Evolutionary conservation across 2,329 filamentous ascomycete species (phyloP).

Genomic region (Sporothrix luriei): DNA sequence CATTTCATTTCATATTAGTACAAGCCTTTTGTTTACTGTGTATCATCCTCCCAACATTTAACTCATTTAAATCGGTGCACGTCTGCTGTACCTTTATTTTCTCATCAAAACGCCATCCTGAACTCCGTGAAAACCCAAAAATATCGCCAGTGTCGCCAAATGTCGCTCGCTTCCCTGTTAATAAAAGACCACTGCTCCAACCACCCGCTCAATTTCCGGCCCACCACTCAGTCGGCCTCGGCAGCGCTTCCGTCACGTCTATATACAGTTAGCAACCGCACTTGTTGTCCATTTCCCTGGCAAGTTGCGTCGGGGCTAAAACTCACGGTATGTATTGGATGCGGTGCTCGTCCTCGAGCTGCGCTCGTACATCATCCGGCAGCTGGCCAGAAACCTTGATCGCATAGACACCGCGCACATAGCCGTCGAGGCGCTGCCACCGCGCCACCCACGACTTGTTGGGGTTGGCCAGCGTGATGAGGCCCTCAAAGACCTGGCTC

Average conservation of each 20-base stretch:
- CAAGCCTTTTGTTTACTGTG: not conserved
- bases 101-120: slow-evolving; percentile 4
- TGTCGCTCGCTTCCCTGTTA: slow-evolving; percentile 25
- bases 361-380: slow-evolving; percentile 64
- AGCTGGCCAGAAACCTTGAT: slow-evolving; percentile 87
- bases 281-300: not conserved
- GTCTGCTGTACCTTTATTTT: slow-evolving; percentile 6
- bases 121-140: slow-evolving; percentile 20
- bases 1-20: not conserved
- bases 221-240: slow-evolving; percentile 46
- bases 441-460: slow-evolving; percentile 89
- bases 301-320: not conserved
- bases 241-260: slow-evolving; percentile 61
- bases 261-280: not conserved
- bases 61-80: not conserved
- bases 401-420: slow-evolving; percentile 87
- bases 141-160: not conserved
- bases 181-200: slow-evolving; percentile 11
- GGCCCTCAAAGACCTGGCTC: slow-evolving; percentile 90
- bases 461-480: slow-evolving; percentile 85
- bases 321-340: slow-evolving; percentile 68
- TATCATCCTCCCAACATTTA: not conserved
- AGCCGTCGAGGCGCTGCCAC: slow-evolving; percentile 89
- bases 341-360: slow-evolving; percentile 64
- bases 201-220: not conserved